A percentile compares a stretch with the other conserved stretches of the same genome.
Evolutionary conservation across 768 basidiomycete genomes (phyloP).

Genomic region (Suillus sp.): DNA sequence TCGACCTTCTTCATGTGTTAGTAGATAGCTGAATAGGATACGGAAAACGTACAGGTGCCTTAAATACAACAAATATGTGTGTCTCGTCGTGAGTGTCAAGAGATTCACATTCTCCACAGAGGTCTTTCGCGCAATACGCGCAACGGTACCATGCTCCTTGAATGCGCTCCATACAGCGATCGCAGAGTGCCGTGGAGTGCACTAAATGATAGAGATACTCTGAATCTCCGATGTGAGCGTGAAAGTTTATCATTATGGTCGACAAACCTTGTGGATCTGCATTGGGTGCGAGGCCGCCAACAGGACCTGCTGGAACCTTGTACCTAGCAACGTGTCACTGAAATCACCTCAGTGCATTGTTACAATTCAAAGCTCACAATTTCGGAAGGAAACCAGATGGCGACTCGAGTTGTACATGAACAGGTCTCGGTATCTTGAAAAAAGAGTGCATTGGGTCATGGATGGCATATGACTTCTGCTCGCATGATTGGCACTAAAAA

Average conservation of each 20-base stretch:
- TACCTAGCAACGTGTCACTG: conserved; percentile 51
- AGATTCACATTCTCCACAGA: conserved; percentile 83
- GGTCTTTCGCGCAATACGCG: conserved; percentile 82
- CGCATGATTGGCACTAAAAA: conserved; percentile 76
- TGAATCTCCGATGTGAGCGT: conserved; percentile 26
- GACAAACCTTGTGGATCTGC: conserved; percentile 58
- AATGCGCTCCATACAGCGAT: conserved; percentile 82
- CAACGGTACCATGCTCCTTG: conserved; percentile 91
- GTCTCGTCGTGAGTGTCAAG: conserved; percentile 80
- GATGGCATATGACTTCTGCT: conserved; percentile 70
- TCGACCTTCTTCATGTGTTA: conserved; percentile 52
- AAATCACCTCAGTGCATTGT: conserved; percentile 12
- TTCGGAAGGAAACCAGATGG: conserved; percentile 65
- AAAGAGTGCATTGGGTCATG: conserved; percentile 89
- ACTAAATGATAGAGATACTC: conserved; percentile 63
- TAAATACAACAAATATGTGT: conserved; percentile 88
- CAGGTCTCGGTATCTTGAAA: conserved; percentile 82
- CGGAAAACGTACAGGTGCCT: conserved; percentile 60
- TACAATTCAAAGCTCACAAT: conserved; percentile 46
- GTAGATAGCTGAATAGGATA: neutral
- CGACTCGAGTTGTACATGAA: conserved; percentile 61
- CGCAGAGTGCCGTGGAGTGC: conserved; percentile 77
- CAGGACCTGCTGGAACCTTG: conserved; percentile 59
- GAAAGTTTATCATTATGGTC: neutral
- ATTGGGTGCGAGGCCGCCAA: conserved; percentile 38